Percentiles rank a stretch among this genome's conserved stretches.
Evolutionary conservation across 1,284 basidiomycete genomes (phyloP).

Genomic region (Peniophora sp.): DNA sequence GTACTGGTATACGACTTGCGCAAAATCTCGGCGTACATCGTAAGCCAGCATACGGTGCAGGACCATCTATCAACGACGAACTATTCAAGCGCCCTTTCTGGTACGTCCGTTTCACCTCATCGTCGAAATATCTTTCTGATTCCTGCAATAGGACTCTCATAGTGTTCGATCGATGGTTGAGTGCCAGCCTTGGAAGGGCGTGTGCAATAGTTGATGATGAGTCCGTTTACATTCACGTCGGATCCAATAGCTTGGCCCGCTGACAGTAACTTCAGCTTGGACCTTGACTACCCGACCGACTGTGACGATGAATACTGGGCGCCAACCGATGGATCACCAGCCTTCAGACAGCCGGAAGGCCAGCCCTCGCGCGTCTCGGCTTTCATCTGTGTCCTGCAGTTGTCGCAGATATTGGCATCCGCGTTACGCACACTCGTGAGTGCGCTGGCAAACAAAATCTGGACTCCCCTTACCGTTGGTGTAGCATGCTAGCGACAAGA

Average conservation of each 20-base stretch:
- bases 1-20: slow-evolving; percentile 39
- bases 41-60: slow-evolving; percentile 21
- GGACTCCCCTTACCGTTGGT: not conserved
- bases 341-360: slow-evolving; percentile 36
- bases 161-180: slow-evolving; percentile 52
- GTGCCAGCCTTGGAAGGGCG: slow-evolving; percentile 67
- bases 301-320: slow-evolving; percentile 61
- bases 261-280: slow-evolving; percentile 30
- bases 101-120: slow-evolving; percentile 17
- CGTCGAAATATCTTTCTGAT: not conserved
- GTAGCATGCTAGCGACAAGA: not conserved
- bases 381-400: slow-evolving; percentile 43
- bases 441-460: not conserved
- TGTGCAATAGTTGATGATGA: slow-evolving; percentile 81
- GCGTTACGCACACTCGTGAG: slow-evolving; percentile 44
- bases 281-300: slow-evolving; percentile 47
- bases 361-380: slow-evolving; percentile 35
- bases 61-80: slow-evolving; percentile 32
- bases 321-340: slow-evolving; percentile 28
- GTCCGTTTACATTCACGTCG: slow-evolving; percentile 29
- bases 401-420: slow-evolving; percentile 48
- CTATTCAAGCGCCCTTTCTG: slow-evolving; percentile 65
- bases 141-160: slow-evolving; percentile 46
- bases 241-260: too few relatives aligned
- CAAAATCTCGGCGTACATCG: slow-evolving; percentile 35